These are phyloP conservation scores for Helotiales sp. DNA, from an alignment of 2,329 filamentous ascomycete genomes.

Conservation along the genomic window DNA sequence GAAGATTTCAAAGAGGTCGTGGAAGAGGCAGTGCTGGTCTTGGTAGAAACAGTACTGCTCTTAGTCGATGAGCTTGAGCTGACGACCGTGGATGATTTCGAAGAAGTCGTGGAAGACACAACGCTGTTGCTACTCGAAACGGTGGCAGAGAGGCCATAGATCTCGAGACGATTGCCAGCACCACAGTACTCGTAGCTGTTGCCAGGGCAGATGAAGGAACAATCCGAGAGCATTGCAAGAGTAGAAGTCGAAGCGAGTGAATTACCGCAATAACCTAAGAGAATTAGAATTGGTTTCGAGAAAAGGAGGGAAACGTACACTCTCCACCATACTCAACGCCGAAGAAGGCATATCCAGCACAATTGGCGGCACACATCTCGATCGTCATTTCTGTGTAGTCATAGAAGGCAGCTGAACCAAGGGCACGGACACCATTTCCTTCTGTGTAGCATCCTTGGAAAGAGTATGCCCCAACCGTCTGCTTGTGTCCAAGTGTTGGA, in stretches of 20 bases:
- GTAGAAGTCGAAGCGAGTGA: slow-evolving; percentile 18
- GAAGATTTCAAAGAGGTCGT: background rate
- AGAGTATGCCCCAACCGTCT: slow-evolving; percentile 24
- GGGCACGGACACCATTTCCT: slow-evolving; percentile 17
- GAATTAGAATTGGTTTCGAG: background rate
- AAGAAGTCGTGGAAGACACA: background rate
- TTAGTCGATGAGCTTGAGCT: background rate
- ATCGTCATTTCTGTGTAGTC: slow-evolving; percentile 34
- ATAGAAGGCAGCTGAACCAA: slow-evolving; percentile 20
- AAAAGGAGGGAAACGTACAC: slow-evolving; percentile 27
- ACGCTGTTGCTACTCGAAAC: slow-evolving; percentile 10
- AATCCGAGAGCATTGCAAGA: slow-evolving; percentile 21
- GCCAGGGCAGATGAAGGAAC: slow-evolving; percentile 30
- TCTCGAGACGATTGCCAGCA: slow-evolving; percentile 24
- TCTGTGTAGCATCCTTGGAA: slow-evolving; percentile 31
- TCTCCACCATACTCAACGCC: slow-evolving; percentile 42
- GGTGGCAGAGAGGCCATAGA: slow-evolving; percentile 8
- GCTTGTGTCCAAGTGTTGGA: slow-evolving; percentile 24
- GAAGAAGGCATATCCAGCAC: slow-evolving; percentile 35
- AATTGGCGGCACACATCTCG: slow-evolving; percentile 34
- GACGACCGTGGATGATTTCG: background rate
- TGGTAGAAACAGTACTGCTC: background rate
- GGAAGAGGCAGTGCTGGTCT: background rate
- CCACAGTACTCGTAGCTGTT: slow-evolving; percentile 37
- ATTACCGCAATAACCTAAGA: slow-evolving; percentile 35